Evolutionary conservation across 2,329 filamentous ascomycete species (phyloP), one percentile per base, ranked within the genome.

Genomic region (Beauveria pseudobassiana): DNA sequence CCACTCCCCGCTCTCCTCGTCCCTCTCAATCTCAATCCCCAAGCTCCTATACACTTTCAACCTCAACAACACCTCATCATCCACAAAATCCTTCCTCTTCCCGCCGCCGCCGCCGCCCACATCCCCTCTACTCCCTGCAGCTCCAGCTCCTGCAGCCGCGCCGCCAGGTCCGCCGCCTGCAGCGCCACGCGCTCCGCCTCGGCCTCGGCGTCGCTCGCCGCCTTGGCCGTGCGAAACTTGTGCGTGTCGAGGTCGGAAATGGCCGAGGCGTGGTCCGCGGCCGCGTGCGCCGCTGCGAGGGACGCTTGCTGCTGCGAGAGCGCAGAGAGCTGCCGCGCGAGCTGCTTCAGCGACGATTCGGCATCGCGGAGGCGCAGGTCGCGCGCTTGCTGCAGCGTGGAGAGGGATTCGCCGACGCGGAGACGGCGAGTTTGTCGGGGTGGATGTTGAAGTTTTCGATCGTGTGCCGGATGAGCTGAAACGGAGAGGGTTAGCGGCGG

Each of bases 141-240:
- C 72, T 98, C 93, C 50, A 98, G 77, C 73, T 96, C 91, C 53
- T 89, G 87, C 69, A 97, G 77, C 10, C 88, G 82, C 49, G 87
- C 87, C 64, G 86, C 85, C 62, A 97, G 77, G 69, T 93, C 85
- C 16, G 87, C 89, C 6, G 91, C 77, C 74, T 96, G 90, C 6
- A 86, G 84, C 62, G 90, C 87, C 51, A 98, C 78, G n/a, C 93
- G 83, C 79, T 98, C 93, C n/a, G 90, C 89, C 77, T 99, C 95
- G 71, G 93, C 92, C 78, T 97, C 93, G 7, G 95, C 80, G 72
- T 98, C 93, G 1, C 85, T 88, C 0, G 90, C 91, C 18, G 90
- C 86, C 75, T 98, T 98, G n/a, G 93, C 93, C 62, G 91, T 88
- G 67, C 92, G 88, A 77, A 98, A 98, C 72, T 97, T 97, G 68